Percentiles rank a stretch among this genome's conserved stretches.
These are phyloP conservation scores for Plasmodium cynomolgi DNA, from an alignment of 169 alveolate species.

Conservation along the genomic window DNA sequence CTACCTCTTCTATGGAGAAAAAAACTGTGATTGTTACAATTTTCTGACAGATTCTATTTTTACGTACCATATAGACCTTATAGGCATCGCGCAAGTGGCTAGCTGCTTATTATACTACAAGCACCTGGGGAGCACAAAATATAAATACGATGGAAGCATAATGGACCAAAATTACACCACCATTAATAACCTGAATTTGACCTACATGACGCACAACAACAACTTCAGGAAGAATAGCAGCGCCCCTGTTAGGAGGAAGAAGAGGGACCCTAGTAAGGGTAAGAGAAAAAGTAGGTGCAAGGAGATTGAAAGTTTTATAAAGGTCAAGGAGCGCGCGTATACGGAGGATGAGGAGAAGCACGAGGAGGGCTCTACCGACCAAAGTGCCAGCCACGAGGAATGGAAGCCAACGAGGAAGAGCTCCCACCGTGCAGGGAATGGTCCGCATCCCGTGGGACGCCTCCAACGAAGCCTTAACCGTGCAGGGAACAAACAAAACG, in stretches of 20 bases:
- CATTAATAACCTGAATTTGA: conserved; percentile 31
- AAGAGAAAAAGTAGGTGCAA: conserved; percentile 3
- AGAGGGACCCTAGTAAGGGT: not conserved
- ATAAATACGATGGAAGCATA: conserved; percentile 33
- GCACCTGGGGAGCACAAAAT: conserved; percentile 48
- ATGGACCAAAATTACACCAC: not conserved
- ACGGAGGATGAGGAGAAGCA: conserved; percentile 11
- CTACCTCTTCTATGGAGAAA: conserved; percentile 59
- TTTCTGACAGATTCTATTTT: conserved; percentile 44
- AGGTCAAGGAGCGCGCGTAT: conserved; percentile 38
- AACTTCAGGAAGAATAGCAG: conserved; percentile 13
- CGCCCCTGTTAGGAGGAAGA: not conserved
- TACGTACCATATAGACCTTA: conserved; percentile 54
- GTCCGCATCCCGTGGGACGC: not conserved
- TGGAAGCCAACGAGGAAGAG: not conserved
- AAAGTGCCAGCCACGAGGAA: not conserved
- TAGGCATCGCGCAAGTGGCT: conserved; percentile 75
- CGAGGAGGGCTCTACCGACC: not conserved
- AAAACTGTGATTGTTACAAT: conserved; percentile 64
- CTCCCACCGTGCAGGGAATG: not conserved
- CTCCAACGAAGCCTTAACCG: not conserved
- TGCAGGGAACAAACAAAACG: not conserved
- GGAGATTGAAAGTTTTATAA: conserved; percentile 54
- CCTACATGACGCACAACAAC: conserved; percentile 46
- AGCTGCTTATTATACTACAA: conserved; percentile 61